phyloP scores from a whole-genome alignment of 2,329 filamentous ascomycete species.

The Tolypocladium paradoxum region DNA sequence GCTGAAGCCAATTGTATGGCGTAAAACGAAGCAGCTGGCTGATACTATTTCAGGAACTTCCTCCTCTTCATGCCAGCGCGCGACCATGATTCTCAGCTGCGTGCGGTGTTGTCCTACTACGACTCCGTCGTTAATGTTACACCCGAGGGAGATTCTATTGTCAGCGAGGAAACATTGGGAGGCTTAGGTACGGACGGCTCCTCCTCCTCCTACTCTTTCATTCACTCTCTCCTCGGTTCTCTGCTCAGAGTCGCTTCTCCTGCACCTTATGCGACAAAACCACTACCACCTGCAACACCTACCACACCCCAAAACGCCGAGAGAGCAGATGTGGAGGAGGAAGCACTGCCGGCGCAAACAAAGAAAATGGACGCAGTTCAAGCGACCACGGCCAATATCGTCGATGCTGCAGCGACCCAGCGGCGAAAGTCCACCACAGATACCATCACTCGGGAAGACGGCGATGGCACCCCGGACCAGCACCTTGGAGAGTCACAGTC shows the following conservation, averaged over 20 bases:
- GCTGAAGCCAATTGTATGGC: background rate
- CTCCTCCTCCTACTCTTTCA: slow-evolving; percentile 39
- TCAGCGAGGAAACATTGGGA: slow-evolving; percentile 83
- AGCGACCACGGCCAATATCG: slow-evolving; percentile 8
- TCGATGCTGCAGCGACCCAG: slow-evolving; percentile 13
- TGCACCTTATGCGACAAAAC: slow-evolving; percentile 19
- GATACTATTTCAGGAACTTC: slow-evolving; percentile 57
- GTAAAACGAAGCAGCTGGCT: slow-evolving; percentile 5
- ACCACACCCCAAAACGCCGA: slow-evolving; percentile 8
- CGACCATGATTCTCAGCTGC: slow-evolving; percentile 58
- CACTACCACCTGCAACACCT: slow-evolving; percentile 4
- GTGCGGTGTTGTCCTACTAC: slow-evolving; percentile 83
- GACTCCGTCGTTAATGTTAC: slow-evolving; percentile 81
- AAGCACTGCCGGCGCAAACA: slow-evolving; percentile 4
- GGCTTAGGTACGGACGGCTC: slow-evolving; percentile 78
- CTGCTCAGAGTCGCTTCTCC: slow-evolving; percentile 56
- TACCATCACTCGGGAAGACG: slow-evolving; percentile 13
- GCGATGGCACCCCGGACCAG: slow-evolving; percentile 23
- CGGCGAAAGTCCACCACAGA: slow-evolving; percentile 12
- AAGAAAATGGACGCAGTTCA: slow-evolving; percentile 6
- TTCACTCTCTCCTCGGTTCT: slow-evolving; percentile 65
- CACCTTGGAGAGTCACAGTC: slow-evolving; percentile 18
- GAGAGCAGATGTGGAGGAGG: background rate
- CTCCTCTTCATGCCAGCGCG: slow-evolving; percentile 71
- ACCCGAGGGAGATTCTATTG: slow-evolving; percentile 84